Evolutionary conservation across 2,329 filamentous ascomycete species (phyloP).

Genomic region (Cadophora gregata): DNA sequence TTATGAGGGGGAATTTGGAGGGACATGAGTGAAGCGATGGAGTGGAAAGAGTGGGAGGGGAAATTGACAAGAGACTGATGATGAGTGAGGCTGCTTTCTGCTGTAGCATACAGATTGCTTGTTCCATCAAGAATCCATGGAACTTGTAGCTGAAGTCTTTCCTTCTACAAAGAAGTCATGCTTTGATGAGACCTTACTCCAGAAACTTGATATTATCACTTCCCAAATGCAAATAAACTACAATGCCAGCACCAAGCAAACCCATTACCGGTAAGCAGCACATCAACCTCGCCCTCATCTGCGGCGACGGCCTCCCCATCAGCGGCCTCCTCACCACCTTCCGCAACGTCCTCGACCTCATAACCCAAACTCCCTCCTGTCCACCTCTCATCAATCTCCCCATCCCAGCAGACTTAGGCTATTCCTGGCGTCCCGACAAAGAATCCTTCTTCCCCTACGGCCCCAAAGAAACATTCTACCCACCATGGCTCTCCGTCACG

Average conservation of each 20-base stretch:
- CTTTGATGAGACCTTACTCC: background rate
- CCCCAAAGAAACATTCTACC: slow-evolving; percentile 12
- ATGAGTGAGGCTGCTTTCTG: background rate
- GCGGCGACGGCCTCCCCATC: slow-evolving; percentile 8
- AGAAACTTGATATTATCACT: background rate
- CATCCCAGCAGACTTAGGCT: slow-evolving; percentile 10
- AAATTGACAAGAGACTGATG: background rate
- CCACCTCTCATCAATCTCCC: slow-evolving; percentile 6
- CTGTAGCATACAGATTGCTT: background rate
- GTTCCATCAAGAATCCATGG: background rate
- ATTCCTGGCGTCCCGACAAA: slow-evolving; percentile 19
- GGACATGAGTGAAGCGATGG: background rate
- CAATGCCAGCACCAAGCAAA: background rate
- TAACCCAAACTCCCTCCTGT: slow-evolving; percentile 5
- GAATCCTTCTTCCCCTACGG: background rate
- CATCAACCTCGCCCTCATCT: slow-evolving; percentile 12
- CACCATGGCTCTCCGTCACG: slow-evolving; percentile 4
- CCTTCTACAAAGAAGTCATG: background rate
- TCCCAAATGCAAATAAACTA: background rate
- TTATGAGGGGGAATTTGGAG: background rate
- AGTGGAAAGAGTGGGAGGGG: background rate
- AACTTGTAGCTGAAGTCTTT: background rate
- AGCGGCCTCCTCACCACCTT: slow-evolving; percentile 15
- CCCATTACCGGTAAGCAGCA: background rate
- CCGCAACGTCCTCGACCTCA: slow-evolving; percentile 7